Percentiles rank a stretch among this genome's conserved stretches.
Conservation (phyloP, 345 rosid genomes). For the Nephelium lappaceum region DNA sequence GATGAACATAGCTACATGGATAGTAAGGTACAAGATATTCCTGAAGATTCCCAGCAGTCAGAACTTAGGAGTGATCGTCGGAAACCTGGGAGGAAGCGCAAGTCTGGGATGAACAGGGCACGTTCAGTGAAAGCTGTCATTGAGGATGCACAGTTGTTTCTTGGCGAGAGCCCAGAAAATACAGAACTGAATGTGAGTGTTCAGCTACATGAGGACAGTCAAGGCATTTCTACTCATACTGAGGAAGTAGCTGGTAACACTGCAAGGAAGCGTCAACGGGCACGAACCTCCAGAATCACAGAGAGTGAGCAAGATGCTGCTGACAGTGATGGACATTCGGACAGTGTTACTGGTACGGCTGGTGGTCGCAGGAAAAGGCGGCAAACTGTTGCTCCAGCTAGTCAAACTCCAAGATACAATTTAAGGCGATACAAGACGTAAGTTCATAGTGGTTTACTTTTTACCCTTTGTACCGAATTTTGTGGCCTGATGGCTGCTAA, state of each 20-base stretch:
- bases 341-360: constrained; percentile 46
- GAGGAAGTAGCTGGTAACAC: constrained; percentile 38
- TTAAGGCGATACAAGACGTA: constrained; percentile 77
- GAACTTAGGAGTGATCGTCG: constrained; percentile 38
- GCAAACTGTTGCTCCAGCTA: constrained; percentile 44
- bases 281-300: constrained; percentile 40
- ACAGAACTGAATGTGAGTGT: constrained; percentile 27
- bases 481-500: background rate
- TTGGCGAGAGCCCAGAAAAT: constrained; percentile 42
- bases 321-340: constrained; percentile 68
- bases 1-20: constrained; percentile 56
- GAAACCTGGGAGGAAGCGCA: constrained; percentile 51
- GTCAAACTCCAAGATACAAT: constrained; percentile 68
- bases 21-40: constrained; percentile 47
- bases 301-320: constrained; percentile 56
- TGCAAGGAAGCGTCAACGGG: constrained; percentile 57
- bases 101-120: constrained; percentile 53
- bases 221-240: constrained; percentile 33
- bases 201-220: constrained; percentile 41
- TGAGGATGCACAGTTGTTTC: constrained; percentile 58
- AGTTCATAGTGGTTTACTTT: constrained; percentile 33
- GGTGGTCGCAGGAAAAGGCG: constrained; percentile 70
- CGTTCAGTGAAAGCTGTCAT: constrained; percentile 54
- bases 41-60: constrained; percentile 65
- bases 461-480: background rate